A percentile compares a stretch with the other conserved stretches of the same genome.
Conservation (phyloP, 2,329 filamentous ascomycete genomes). For the Sarocladium oryzae region DNA sequence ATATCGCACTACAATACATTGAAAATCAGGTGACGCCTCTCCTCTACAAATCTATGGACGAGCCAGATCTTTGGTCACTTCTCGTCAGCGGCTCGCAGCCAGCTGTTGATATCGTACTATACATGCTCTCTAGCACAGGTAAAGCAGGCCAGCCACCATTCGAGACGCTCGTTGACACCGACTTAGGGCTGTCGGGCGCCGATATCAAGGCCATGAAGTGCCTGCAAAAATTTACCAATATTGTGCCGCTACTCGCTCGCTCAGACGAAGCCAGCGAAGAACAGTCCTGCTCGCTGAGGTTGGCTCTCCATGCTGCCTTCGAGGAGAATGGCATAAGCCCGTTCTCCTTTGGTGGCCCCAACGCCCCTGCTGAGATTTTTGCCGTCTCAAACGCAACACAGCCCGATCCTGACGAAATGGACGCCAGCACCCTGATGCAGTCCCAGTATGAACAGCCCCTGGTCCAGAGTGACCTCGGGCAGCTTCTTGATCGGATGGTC, state of each 20-base stretch:
- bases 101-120: constrained; percentile 80
- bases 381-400: constrained; percentile 69
- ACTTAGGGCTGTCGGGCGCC: constrained; percentile 23
- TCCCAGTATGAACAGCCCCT: constrained; percentile 83
- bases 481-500: constrained; percentile 68
- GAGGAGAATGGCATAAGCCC: constrained; percentile 50
- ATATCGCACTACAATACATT: constrained; percentile 57
- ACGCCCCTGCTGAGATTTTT: constrained; percentile 47
- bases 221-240: constrained; percentile 68
- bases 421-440: constrained; percentile 89
- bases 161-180: constrained; percentile 8
- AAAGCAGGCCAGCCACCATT: constrained; percentile 22
- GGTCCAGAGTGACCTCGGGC: constrained; percentile 63
- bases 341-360: constrained; percentile 56
- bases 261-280: constrained; percentile 60
- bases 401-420: constrained; percentile 75
- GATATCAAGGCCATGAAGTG: constrained; percentile 68
- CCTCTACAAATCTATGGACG: constrained; percentile 50
- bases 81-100: constrained; percentile 76
- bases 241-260: constrained; percentile 76
- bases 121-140: constrained; percentile 67
- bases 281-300: constrained; percentile 54
- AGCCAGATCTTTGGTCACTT: constrained; percentile 68
- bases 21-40: constrained; percentile 38
- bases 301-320: constrained; percentile 50